These are phyloP conservation scores for Salix koriyanagi DNA, from an alignment of 345 rosid species.

Conservation along the genomic window DNA sequence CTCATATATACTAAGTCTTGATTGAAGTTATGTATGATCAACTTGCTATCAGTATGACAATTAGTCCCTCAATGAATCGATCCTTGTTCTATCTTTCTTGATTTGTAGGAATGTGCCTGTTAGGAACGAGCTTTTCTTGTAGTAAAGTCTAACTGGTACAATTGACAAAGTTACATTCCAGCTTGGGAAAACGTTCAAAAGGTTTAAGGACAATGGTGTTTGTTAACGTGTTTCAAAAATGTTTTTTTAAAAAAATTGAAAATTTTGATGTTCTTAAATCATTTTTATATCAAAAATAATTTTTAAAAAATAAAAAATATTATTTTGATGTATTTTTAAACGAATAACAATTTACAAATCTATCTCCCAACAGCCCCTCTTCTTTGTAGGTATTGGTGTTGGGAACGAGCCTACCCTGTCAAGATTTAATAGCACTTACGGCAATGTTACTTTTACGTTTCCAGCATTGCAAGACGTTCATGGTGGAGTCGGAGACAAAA, in stretches of 20 bases:
- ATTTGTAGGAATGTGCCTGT: slow-evolving; percentile 41
- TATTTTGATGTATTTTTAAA: too few relatives aligned
- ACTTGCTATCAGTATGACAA: too few relatives aligned
- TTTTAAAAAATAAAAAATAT: too few relatives aligned
- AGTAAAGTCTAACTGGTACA: slow-evolving; percentile 46
- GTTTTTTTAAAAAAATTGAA: too few relatives aligned
- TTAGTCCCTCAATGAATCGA: not conserved
- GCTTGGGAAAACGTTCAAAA: slow-evolving; percentile 63
- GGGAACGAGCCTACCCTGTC: slow-evolving; percentile 83
- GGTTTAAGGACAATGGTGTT: too few relatives aligned
- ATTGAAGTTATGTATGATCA: too few relatives aligned
- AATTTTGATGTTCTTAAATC: too few relatives aligned
- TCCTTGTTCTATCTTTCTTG: not conserved
- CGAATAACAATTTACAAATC: slow-evolving; percentile 44
- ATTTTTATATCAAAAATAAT: too few relatives aligned
- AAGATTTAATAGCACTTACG: slow-evolving; percentile 56
- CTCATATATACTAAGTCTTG: too few relatives aligned
- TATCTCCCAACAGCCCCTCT: slow-evolving; percentile 55
- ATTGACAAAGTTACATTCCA: slow-evolving; percentile 42
- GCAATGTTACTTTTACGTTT: slow-evolving; percentile 33
- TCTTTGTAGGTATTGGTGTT: slow-evolving; percentile 23
- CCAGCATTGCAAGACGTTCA: slow-evolving; percentile 75
- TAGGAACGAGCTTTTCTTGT: slow-evolving; percentile 84
- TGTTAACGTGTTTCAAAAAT: too few relatives aligned
- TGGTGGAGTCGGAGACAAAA: slow-evolving; percentile 45